A percentile compares a stretch with the other conserved stretches of the same genome.
Conservation (phyloP, 192 early-diverging fungal species). For the Rhizoclosmatium globosum region DNA sequence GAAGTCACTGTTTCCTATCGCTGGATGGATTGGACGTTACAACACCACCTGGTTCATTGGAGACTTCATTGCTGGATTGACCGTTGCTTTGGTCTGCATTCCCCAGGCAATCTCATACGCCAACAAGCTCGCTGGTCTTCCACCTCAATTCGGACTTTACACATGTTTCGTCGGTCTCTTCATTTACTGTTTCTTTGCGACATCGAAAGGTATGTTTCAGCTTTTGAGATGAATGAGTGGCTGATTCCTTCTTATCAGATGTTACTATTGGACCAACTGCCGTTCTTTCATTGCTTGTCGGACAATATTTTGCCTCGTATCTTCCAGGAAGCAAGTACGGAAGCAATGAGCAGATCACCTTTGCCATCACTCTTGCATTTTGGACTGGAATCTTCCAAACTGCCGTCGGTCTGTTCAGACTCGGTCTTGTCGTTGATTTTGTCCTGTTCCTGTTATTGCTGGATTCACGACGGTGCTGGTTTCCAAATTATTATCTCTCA, state of each 20-base stretch:
- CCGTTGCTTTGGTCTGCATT: slow-evolving; percentile 76
- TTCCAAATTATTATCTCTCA: slow-evolving; percentile 84
- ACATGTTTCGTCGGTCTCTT: slow-evolving; percentile 75
- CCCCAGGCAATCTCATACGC: slow-evolving; percentile 78
- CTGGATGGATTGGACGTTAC: slow-evolving; percentile 61
- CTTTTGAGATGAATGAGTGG: not conserved
- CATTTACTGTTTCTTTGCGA: slow-evolving; percentile 78
- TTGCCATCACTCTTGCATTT: slow-evolving; percentile 70
- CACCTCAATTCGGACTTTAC: slow-evolving; percentile 79
- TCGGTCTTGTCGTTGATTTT: slow-evolving; percentile 89
- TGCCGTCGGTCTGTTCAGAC: slow-evolving; percentile 77
- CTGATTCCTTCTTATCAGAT: slow-evolving; percentile 21
- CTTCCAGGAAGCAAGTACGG: slow-evolving; percentile 27
- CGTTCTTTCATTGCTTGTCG: slow-evolving; percentile 79
- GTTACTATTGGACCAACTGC: slow-evolving; percentile 79
- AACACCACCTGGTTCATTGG: slow-evolving; percentile 74
- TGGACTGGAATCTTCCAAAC: slow-evolving; percentile 76
- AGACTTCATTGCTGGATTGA: slow-evolving; percentile 77
- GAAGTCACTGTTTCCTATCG: slow-evolving; percentile 55
- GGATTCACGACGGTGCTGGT: slow-evolving; percentile 85
- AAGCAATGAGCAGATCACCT: slow-evolving; percentile 47
- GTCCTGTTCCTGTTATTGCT: slow-evolving; percentile 74
- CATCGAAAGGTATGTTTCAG: slow-evolving; percentile 62
- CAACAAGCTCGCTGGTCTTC: slow-evolving; percentile 72
- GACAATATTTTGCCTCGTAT: slow-evolving; percentile 64